Base-by-base conservation (phyloP, 2,329 filamentous ascomycete species). In the Curvularia verruculosa region DNA sequence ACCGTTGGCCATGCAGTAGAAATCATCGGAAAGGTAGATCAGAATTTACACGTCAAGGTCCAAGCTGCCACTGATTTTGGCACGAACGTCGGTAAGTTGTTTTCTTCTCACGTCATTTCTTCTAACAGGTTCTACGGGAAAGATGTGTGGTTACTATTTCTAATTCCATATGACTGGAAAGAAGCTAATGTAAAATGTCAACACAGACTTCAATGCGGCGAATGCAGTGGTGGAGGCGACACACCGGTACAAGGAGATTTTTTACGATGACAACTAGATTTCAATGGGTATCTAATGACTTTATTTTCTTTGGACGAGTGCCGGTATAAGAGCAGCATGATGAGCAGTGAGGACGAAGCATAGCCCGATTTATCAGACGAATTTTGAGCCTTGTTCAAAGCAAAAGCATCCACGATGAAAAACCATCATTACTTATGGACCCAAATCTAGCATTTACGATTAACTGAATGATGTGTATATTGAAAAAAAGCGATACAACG, bases 171-270 rank as follows among this genome's bases (percentile, higher is more conserved):
- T n/a, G 13, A n/a, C 5, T 49, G 18, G 37, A 13, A 19, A 18
- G 7, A 8, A 18, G 10, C 18, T 47, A 15, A 28, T 34, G 41
- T 15, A 41, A n/a, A 48, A 9, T 41, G 2, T 1, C 3, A 36
- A 5, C 10, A 13, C 1, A 94, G 92, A 97, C 78, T 91, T 90
- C 76, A 83, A 82, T 51, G 84, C 91, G 31, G 89, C 87, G 58
- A 87, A 91, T 55, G 86, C 89, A 0, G 89, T 97, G 3, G 93
- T 96, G 15, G 90, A 97, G 56, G 88, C 87, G 34, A 95, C 92
- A 31, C 93, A 97, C 78, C 85, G 87, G 48, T 86, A 92, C 73
- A 90, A 89, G 71, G 82, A 87, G 59, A 89, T 98, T 49, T 97
- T 97, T 74, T 92, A 90, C 71, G 84, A 85, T 52, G 81, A 60